Evolutionary conservation across 1,139 yeast genomes (phyloP), one percentile per base, ranked within the genome.

Genomic region (Blastobotrys malaysiensis): DNA sequence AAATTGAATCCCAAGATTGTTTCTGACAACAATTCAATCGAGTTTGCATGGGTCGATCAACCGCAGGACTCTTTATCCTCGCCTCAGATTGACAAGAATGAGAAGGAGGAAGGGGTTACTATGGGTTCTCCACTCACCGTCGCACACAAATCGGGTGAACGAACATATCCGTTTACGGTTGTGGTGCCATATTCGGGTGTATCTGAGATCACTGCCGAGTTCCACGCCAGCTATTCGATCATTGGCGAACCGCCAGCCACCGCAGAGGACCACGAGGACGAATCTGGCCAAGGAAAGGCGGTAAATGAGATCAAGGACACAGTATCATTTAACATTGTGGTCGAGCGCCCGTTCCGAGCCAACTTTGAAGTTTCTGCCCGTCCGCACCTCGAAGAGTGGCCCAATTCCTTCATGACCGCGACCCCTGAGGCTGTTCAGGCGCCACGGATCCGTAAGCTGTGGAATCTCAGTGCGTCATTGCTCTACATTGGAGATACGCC

Each of bases 331-430:
- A 60, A 62, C 2, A 56, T 71, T 26, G 66, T 68, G 3, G 67
- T 69, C 0, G 51, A 64, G 9, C 60, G 63, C 48, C 73, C 73
- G 2, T 69, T 71, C 57, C 54, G 71, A 9, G 68, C 65, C 36
- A 65, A 63, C 27, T 70, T 69, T 52, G 70, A 68, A 44, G 67
- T 72, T 3, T 49, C 63, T 3, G 72, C 74, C 0, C 59, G 68
- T 22, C 57, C 61, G 14, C 68, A 69, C 49, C 62, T 62, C 0
- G 70, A 63, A 20, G 53, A 57, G 7, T 72, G 75, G 75, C 70
- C 71, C n/a, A 69, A 61, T 50, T 49, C 62, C 45, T 71, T 72
- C 57, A 61, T 69, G 9, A 70, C 72, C 1, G 61, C 59, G 9
- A 57, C 47, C 1, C 44, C 57, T 31, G 48, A 50, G 45, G 47